Evolutionary conservation across 139 green algal genomes (phyloP), one percentile per base, ranked within the genome.

Genomic region (Chlorella sp.): DNA sequence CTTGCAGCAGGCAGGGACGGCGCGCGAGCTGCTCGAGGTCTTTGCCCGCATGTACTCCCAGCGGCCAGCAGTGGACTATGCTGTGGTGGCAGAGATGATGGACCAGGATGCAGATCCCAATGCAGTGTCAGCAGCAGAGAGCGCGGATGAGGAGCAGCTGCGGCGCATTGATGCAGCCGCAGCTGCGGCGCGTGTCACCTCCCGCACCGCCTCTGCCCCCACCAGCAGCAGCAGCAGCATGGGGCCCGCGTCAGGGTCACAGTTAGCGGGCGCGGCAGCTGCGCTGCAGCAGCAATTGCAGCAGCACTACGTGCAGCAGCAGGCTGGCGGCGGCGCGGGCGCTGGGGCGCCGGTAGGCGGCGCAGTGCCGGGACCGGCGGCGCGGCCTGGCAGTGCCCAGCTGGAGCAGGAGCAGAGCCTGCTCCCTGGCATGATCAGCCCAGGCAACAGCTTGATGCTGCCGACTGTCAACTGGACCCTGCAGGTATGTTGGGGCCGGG

Each of bases 21-120:
- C 90, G n/a, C 90, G 90, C 15, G 90, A 92, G 64, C 89, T 92
- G 57, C 79, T 92, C 1, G 86, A 92, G 40, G 81, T 81, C 85
- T 92, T 92, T 91, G 88, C 90, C 24, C 86, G 85, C 83, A 88
- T 92, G 86, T 91, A 92, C 77, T 61, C 53, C 68, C 90, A 88
- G 66, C 86, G 86, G 3, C 90, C 90, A 21, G 66, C 84, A 36
- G 86, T 91, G 19, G 90, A 92, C 83, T 92, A 92, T n/a, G 61
- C 60, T 61, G 61, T 79, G 60, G 83, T 87, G 18, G 83, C 83
- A 1, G 18, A 89, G 69, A 82, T 89, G 69, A 69, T 81, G 85
- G 69, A 81, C 40, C 69, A 89, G 68, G 69, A 81, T 30, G 64
- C 83, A 39, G 85, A 89, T 42, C 60, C 69, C 11, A 14, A 71